Base-by-base conservation (phyloP, 805 yeast genomes). In the Hanseniaspora vineae region DNA sequence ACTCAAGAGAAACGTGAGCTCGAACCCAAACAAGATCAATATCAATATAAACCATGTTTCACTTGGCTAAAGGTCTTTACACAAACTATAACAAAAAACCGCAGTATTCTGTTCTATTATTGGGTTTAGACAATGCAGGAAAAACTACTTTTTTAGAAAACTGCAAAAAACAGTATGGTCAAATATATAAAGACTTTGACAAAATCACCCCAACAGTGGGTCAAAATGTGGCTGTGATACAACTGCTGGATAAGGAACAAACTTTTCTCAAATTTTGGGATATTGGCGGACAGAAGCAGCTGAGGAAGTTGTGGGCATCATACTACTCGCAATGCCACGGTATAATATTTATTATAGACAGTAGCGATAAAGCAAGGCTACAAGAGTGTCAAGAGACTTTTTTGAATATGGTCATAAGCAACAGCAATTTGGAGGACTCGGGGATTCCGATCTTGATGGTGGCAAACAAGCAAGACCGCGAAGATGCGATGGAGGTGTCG, bases 91-190 rank as follows among this genome's bases (percentile, higher is more conserved):
- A 80, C 44, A 68, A 72, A 50, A 72, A 70, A 53, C 84, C 80
- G 56, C 86, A 82, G 62, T 84, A 84, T 59, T 78, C 88, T 1
- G 75, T 84, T 2, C 71, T 90, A 44, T 84, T 90, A 35, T 69
- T 90, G 19, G 98, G 98, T 17, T 73, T 90, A 31, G 97, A 90
- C 64, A 89, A 90, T 68, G 96, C 97, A 0, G 98, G 98, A 1
- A 90, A 90, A 62, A 92, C 97, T 13, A 84, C 90, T 0, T 73
- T 82, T 50, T 60, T 82, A 20, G 92, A 83, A 60, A 75, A 79
- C 52, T 65, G 81, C 35, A 84, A 84, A 58, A 69, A 72, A 42
- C 62, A 71, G 43, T 80, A 74, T 56, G 67, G 70, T 31, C 64
- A 71, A 44, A 69, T 66, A 42, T 69, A 74, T 31, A 75, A 70